Percentiles rank a stretch among this genome's conserved stretches.
Evolutionary conservation across 192 early-diverging fungal species (phyloP).

Genomic region (Coemansia sp.): DNA sequence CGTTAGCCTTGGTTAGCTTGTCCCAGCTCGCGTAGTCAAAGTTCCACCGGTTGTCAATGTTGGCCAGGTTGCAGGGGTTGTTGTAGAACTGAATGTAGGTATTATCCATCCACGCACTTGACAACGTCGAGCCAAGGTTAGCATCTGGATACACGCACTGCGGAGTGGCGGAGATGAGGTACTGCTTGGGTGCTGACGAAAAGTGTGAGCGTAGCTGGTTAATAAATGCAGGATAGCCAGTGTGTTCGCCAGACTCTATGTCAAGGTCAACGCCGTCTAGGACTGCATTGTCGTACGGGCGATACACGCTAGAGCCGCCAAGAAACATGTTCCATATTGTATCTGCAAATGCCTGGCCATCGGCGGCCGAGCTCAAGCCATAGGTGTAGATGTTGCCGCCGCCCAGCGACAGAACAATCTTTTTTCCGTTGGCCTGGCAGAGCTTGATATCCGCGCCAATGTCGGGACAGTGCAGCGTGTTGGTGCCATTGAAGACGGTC

Average conservation of each 20-base stretch:
- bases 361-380: conserved; percentile 54
- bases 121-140: conserved; percentile 57
- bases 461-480: conserved; percentile 63
- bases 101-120: conserved; percentile 61
- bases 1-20: conserved; percentile 54
- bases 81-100: conserved; percentile 79
- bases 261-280: conserved; percentile 74
- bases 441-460: conserved; percentile 66
- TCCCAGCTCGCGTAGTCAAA: conserved; percentile 67
- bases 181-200: conserved; percentile 47
- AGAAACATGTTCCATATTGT: conserved; percentile 77
- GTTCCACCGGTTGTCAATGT: conserved; percentile 61
- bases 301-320: conserved; percentile 56
- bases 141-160: conserved; percentile 73
- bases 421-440: conserved; percentile 74
- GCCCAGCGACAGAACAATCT: conserved; percentile 70
- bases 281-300: conserved; percentile 69
- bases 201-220: conserved; percentile 56
- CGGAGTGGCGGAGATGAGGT: conserved; percentile 65
- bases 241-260: conserved; percentile 62
- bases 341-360: conserved; percentile 59
- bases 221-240: conserved; percentile 61
- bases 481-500: conserved; percentile 55
- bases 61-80: conserved; percentile 65
- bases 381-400: conserved; percentile 66